Evolutionary conservation across 139 green algal species (phyloP).

Genomic region (Chlamydomonas urium): DNA sequence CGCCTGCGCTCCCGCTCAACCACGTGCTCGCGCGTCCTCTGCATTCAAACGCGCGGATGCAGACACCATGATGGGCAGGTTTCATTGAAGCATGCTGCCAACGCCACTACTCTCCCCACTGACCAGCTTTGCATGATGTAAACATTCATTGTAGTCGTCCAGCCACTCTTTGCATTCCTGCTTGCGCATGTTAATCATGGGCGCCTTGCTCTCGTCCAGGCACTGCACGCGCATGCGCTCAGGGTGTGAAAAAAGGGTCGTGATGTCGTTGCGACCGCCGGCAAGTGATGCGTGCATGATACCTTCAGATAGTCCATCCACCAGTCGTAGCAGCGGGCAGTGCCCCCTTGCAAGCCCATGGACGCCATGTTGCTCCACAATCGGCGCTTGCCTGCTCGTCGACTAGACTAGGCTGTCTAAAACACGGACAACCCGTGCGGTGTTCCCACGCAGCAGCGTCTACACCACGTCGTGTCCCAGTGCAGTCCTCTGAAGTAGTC

Average conservation of each 20-base stretch:
- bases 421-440: too few species aligned
- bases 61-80: not conserved
- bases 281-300: not conserved
- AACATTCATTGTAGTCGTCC: conserved; percentile 47
- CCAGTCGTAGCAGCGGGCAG: conserved; percentile 16
- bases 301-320: conserved; percentile 22
- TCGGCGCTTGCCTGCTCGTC: too few species aligned
- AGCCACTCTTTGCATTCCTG: conserved; percentile 43
- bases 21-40: conserved; percentile 14
- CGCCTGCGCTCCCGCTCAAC: conserved; percentile 17
- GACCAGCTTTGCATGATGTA: conserved; percentile 42
- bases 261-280: not conserved
- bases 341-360: conserved; percentile 14
- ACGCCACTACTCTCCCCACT: not conserved
- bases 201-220: conserved; percentile 43
- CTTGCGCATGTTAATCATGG: conserved; percentile 28
- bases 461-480: too few species aligned
- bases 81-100: conserved; percentile 3
- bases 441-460: too few species aligned
- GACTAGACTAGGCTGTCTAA: too few species aligned
- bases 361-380: conserved; percentile 19
- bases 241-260: not conserved
- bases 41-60: not conserved
- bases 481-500: too few species aligned
- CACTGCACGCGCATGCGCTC: conserved; percentile 25